Percentiles rank a stretch among this genome's conserved stretches.
These are phyloP conservation scores for Begonia fuchsioides DNA, from an alignment of 306 rosid species.

Conservation along the genomic window DNA sequence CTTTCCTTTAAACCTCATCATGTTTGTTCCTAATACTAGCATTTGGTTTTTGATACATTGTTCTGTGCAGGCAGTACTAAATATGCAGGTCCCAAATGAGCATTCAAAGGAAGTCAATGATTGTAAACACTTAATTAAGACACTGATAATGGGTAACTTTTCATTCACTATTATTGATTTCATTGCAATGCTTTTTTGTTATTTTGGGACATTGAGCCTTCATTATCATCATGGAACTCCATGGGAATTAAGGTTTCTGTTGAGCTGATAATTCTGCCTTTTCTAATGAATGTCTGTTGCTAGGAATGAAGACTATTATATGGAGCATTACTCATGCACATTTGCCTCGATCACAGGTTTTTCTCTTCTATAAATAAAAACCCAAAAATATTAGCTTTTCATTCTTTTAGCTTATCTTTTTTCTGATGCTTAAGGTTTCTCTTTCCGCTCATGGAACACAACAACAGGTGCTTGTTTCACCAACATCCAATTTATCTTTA, in stretches of 20 bases:
- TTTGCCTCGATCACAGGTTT: slow-evolving; percentile 85
- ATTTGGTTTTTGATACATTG: slow-evolving; percentile 1
- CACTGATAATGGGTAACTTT: slow-evolving; percentile 90
- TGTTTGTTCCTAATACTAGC: too few relatives aligned
- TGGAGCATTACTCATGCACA: slow-evolving; percentile 99
- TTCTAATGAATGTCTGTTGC: slow-evolving; percentile 7
- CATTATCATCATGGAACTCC: neutral
- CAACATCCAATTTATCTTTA: slow-evolving; percentile 58
- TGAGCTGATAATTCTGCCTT: neutral
- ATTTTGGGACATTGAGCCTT: neutral
- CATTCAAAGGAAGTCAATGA: slow-evolving; percentile 93
- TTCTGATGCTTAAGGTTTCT: slow-evolving; percentile 42
- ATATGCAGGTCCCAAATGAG: slow-evolving; percentile 76
- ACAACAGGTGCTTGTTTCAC: slow-evolving; percentile 61
- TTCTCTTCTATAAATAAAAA: slow-evolving; percentile 6
- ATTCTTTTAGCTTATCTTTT: slow-evolving; percentile 12
- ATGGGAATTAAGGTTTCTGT: neutral
- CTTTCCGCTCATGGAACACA: slow-evolving; percentile 31
- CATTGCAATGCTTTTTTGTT: neutral
- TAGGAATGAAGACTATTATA: slow-evolving; percentile 99
- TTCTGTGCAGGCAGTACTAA: slow-evolving; percentile 84
- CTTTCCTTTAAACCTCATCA: too few relatives aligned
- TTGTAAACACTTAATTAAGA: slow-evolving; percentile 88
- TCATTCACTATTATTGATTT: slow-evolving; percentile 8
- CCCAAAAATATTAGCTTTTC: slow-evolving; percentile 10